Evolutionary conservation across 352 stramenopile genomes (phyloP), one percentile per base, ranked within the genome.

Genomic region (Phytopythium ostracodes): DNA sequence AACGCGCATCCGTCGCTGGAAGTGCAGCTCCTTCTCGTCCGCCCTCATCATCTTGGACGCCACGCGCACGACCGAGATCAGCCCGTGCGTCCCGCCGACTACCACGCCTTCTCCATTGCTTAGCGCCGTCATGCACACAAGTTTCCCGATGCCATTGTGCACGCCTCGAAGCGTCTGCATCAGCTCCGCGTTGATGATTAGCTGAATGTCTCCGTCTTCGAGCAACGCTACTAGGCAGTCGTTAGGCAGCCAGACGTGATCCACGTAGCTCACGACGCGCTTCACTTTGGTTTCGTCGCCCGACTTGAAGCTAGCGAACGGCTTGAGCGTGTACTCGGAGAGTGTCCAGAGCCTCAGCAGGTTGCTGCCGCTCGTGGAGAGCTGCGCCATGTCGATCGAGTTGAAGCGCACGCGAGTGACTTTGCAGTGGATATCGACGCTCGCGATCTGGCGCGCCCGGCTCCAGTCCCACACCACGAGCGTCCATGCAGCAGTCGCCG

Each of bases 391-490:
- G 60, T 94, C 84, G 44, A 91, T 77, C 20, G 71, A 59, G 62
- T 94, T 94, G 54, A 94, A 94, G 22, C 72, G 79, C 24, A 92
- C 79, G 33, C 84, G 72, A 50, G 82, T 83, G 38, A 92, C 82
- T 31, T 85, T 76, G 60, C 68, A 85, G 44, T 92, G 81, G n/a
- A 91, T 79, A 11, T 91, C 81, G 1, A 63, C 68, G 25, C 77
- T 56, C 8, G 84, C 82, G 15, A 94, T 62, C 66, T 89, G 79
- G 1, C 84, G 67, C 14, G 77, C 79, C 5, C 81, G 75, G n/a
- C 70, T 73, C 84, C 84, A 94, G 60, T 94, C 84, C 82, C 81
- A 94, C 3, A 94, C 74, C 1, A 87, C 67, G 4, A 94, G 66
- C 47, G 71, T 84, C 83, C 78, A 90, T 10, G 47, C 84, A 6